A percentile compares a stretch with the other conserved stretches of the same genome.
Conservation (phyloP, 163 green algal genomes). For the Trebouxia gelatinosa region DNA sequence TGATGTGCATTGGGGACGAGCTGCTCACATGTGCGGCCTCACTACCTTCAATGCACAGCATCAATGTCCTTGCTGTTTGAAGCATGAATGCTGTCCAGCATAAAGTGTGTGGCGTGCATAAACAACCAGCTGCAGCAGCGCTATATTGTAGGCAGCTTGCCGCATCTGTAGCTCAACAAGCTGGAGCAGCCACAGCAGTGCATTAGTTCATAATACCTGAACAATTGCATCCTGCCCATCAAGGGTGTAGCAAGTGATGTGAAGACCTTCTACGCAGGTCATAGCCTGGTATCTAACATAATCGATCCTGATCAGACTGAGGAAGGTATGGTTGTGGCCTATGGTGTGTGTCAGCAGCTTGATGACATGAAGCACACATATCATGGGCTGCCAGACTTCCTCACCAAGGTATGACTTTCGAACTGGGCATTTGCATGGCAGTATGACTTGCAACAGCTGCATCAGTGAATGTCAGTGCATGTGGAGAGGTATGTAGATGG, state of each 20-base stretch:
- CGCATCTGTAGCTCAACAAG: too few relatives aligned
- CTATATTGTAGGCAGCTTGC: too few relatives aligned
- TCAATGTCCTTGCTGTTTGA: neutral
- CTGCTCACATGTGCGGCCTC: slow-evolving; percentile 19
- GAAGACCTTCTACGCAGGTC: too few relatives aligned
- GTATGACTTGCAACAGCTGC: too few relatives aligned
- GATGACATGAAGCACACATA: slow-evolving; percentile 68
- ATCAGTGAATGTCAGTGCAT: too few relatives aligned
- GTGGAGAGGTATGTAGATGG: too few relatives aligned
- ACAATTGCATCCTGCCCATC: neutral
- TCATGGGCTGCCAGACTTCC: slow-evolving; percentile 53
- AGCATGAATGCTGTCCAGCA: neutral
- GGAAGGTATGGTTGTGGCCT: slow-evolving; percentile 53
- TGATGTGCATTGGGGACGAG: slow-evolving; percentile 11
- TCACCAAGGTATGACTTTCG: slow-evolving; percentile 42
- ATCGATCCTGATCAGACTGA: slow-evolving; percentile 58
- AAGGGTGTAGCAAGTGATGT: neutral
- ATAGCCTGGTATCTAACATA: slow-evolving; percentile 58
- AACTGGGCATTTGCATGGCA: too few relatives aligned
- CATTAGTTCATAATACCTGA: too few relatives aligned
- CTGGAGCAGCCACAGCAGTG: too few relatives aligned
- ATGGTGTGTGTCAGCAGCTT: slow-evolving; percentile 69
- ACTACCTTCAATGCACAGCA: too few relatives aligned
- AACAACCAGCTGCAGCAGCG: too few relatives aligned
- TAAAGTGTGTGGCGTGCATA: too few relatives aligned